Conservation (phyloP, 805 yeast species). For the Suhomyces canberraensis region DNA sequence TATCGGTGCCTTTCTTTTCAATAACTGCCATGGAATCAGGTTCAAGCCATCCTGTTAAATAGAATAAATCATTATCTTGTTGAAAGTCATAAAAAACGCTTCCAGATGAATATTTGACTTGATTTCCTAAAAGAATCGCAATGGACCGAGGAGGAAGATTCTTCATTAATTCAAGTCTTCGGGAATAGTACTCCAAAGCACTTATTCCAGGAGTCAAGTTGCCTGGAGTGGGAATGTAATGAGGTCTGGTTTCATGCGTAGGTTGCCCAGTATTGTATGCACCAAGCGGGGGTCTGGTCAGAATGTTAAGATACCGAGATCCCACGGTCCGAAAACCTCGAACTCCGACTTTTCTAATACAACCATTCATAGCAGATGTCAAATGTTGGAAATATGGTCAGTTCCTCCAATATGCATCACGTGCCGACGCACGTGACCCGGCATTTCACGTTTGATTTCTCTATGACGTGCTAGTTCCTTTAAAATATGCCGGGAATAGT, state of each 20-base stretch:
- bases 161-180: conserved; percentile 60
- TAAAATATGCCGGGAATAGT: conserved; percentile 5
- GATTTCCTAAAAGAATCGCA: conserved; percentile 72
- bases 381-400: background rate
- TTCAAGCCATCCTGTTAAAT: conserved; percentile 89
- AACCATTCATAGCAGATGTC: background rate
- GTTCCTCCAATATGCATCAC: too few species aligned
- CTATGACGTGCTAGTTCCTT: too few species aligned
- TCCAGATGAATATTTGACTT: conserved; percentile 78
- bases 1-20: conserved; percentile 52
- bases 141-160: conserved; percentile 60
- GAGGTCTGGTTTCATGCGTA: conserved; percentile 77
- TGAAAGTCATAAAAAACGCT: conserved; percentile 90
- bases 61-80: conserved; percentile 85
- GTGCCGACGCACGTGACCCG: too few species aligned
- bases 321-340: background rate
- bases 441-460: too few species aligned
- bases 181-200: conserved; percentile 73
- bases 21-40: conserved; percentile 72
- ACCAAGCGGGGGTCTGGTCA: conserved; percentile 23
- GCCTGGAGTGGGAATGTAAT: conserved; percentile 64
- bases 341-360: background rate
- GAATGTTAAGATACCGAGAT: conserved; percentile 5
- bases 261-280: conserved; percentile 76
- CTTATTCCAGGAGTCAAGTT: conserved; percentile 86